These are phyloP conservation scores for Claviceps fusiformis DNA, from an alignment of 2,329 filamentous ascomycete genomes.

Conservation along the genomic window DNA sequence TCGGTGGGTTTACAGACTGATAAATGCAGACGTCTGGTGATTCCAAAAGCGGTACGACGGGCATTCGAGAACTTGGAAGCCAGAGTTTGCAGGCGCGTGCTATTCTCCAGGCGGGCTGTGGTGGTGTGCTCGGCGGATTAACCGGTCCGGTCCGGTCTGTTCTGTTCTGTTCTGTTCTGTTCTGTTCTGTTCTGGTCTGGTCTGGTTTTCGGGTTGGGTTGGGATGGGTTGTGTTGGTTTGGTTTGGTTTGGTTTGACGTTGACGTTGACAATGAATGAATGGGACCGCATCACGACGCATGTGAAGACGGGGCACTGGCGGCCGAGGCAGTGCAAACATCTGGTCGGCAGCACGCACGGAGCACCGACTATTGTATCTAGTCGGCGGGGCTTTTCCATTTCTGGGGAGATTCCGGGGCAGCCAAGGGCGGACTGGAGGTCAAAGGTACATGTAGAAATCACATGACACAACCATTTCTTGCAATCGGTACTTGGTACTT, in stretches of 20 bases:
- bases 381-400: background rate
- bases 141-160: too few relatives aligned
- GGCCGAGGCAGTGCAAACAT: background rate
- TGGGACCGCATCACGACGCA: background rate
- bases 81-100: background rate
- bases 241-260: too few relatives aligned
- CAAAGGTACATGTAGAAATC: background rate
- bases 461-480: background rate
- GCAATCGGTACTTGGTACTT: too few relatives aligned
- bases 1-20: background rate
- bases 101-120: too few relatives aligned
- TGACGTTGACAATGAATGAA: background rate
- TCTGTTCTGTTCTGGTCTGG: too few relatives aligned
- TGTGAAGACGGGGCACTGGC: slow-evolving; percentile 1
- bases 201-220: too few relatives aligned
- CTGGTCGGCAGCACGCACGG: too few relatives aligned
- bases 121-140: background rate
- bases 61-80: background rate
- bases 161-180: too few relatives aligned
- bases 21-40: background rate
- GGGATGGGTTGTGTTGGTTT: too few relatives aligned
- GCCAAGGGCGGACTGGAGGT: too few relatives aligned
- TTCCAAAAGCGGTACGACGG: background rate
- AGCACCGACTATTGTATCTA: too few relatives aligned
- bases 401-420: background rate